These are phyloP conservation scores for Solanum aculeatissimum DNA, from an alignment of 305 asterid species.

Conservation along the genomic window DNA sequence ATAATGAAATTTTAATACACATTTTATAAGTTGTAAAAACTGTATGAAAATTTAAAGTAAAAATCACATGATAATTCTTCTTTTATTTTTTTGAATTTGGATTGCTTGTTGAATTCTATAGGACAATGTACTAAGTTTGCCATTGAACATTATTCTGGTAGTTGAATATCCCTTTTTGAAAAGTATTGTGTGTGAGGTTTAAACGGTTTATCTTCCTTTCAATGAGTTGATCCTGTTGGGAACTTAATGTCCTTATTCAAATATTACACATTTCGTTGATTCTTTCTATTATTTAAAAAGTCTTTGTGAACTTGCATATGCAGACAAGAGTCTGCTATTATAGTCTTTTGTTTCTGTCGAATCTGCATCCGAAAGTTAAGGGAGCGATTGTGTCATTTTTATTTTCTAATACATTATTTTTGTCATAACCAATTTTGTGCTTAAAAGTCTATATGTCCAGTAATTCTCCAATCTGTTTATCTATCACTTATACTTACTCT, in stretches of 20 bases:
- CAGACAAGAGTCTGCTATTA: not conserved
- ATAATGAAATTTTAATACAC: too few species aligned
- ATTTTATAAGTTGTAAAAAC: too few species aligned
- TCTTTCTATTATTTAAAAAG: not conserved
- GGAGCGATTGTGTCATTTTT: not conserved
- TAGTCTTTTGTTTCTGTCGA: not conserved
- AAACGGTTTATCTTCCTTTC: not conserved
- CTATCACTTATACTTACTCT: too few species aligned
- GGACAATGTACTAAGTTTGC: not conserved
- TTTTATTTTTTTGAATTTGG: too few species aligned
- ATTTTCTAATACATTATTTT: not conserved
- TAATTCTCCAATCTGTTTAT: too few species aligned
- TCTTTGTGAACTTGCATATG: too few species aligned
- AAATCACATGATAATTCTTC: too few species aligned
- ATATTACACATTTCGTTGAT: not conserved
- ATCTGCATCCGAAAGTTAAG: not conserved
- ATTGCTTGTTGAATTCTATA: too few species aligned
- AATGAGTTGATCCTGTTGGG: not conserved
- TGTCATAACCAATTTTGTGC: not conserved
- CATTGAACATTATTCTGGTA: not conserved
- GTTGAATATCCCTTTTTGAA: too few species aligned
- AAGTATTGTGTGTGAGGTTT: not conserved
- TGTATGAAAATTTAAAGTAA: too few species aligned
- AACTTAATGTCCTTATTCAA: not conserved
- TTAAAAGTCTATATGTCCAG: not conserved